A percentile compares a stretch with the other conserved stretches of the same genome.
These are phyloP conservation scores for Mortierella sp. DNA, from an alignment of 371 early-diverging fungal genomes.

Conservation along the genomic window DNA sequence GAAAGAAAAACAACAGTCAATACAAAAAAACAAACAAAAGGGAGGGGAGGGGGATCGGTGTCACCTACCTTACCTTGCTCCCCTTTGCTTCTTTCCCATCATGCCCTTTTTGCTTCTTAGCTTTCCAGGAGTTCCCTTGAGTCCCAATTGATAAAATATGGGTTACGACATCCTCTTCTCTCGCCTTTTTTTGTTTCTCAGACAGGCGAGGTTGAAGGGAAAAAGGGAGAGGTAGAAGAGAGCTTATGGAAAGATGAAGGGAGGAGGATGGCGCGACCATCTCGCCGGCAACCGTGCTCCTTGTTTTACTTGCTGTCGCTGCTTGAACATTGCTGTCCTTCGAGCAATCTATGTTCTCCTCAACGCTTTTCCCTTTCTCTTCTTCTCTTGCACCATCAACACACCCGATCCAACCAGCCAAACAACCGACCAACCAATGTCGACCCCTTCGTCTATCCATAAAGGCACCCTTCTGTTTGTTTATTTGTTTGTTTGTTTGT, in stretches of 20 bases:
- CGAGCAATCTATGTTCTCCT: not conserved
- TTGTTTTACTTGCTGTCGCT: not conserved
- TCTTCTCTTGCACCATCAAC: not conserved
- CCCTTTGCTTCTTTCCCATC: not conserved
- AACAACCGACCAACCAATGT: too few species aligned
- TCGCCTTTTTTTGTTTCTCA: not conserved
- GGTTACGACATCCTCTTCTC: not conserved
- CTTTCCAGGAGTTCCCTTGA: not conserved
- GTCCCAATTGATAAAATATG: not conserved
- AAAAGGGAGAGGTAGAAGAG: too few species aligned
- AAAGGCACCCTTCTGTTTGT: not conserved
- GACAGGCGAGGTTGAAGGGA: not conserved
- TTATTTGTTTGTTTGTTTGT: not conserved
- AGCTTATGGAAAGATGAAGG: too few species aligned
- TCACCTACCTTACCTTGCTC: not conserved
- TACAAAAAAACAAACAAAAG: not conserved
- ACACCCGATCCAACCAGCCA: too few species aligned
- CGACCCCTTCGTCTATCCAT: not conserved
- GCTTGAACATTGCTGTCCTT: not conserved
- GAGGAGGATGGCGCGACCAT: not conserved
- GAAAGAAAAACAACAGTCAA: not conserved
- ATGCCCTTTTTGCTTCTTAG: not conserved
- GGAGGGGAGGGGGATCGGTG: not conserved
- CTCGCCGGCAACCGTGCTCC: constrained; percentile 1
- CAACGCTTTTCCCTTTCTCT: not conserved